Conservation (phyloP, 345 rosid species). For the Durio zibethinus region DNA sequence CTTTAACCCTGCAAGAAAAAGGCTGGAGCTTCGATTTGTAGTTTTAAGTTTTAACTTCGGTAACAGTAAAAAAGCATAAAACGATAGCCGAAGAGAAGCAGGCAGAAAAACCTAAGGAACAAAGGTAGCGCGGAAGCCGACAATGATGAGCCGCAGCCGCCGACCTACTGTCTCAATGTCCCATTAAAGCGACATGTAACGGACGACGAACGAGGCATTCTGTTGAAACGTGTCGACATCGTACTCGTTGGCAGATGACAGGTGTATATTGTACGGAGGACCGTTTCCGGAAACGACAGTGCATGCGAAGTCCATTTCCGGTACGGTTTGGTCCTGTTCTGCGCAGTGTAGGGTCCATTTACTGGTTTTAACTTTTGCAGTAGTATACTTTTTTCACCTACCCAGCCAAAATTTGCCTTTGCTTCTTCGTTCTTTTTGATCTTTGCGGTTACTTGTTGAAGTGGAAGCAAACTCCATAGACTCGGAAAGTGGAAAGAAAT, state of each 20-base stretch:
- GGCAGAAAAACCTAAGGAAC: slow-evolving; percentile 30
- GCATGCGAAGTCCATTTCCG: not conserved
- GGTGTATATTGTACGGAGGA: slow-evolving; percentile 12
- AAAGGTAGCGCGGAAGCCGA: slow-evolving; percentile 36
- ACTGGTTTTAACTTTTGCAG: not conserved
- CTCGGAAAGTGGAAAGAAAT: not conserved
- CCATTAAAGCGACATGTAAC: slow-evolving; percentile 46
- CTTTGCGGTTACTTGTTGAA: not conserved
- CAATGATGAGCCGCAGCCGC: slow-evolving; percentile 55
- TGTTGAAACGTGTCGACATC: slow-evolving; percentile 5
- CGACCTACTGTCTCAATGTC: slow-evolving; percentile 42
- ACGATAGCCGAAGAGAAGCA: not conserved
- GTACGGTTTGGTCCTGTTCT: not conserved
- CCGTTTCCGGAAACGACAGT: slow-evolving; percentile 23
- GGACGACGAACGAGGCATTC: not conserved
- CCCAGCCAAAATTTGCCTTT: not conserved
- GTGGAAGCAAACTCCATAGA: not conserved
- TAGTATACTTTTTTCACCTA: not conserved
- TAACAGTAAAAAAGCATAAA: not conserved
- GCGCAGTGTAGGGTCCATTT: not conserved
- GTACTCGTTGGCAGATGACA: not conserved
- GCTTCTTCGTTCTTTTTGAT: not conserved
- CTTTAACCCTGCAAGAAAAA: not conserved
- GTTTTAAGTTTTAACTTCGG: not conserved
- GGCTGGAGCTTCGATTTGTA: not conserved